A percentile compares a stretch with the other conserved stretches of the same genome.
These are phyloP conservation scores for Arthrinium puccinioides DNA, from an alignment of 2,329 filamentous ascomycete species.

Conservation along the genomic window DNA sequence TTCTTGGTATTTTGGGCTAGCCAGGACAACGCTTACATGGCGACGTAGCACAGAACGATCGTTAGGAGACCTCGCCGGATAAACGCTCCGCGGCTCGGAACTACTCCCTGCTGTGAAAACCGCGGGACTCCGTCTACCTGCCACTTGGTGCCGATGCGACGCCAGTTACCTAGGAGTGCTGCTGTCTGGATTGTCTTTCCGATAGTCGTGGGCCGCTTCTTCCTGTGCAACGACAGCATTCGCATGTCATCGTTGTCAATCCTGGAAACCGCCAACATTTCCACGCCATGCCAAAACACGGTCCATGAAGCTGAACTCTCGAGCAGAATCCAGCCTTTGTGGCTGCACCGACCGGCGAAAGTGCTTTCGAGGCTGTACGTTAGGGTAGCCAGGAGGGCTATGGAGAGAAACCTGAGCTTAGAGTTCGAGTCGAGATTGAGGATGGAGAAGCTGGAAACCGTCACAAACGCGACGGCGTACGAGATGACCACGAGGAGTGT, in stretches of 20 bases:
- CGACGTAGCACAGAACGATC: background rate
- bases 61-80: background rate
- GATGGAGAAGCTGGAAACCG: background rate
- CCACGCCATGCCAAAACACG: background rate
- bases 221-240: background rate
- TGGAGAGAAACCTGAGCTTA: background rate
- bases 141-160: slow-evolving; percentile 2
- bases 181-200: background rate
- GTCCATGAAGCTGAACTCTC: background rate
- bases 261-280: slow-evolving; percentile 1
- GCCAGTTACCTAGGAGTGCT: slow-evolving; percentile 1
- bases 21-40: background rate
- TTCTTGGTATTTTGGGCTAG: background rate
- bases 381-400: background rate
- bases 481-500: background rate
- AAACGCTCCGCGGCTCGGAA: background rate
- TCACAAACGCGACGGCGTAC: background rate
- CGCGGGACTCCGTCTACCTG: background rate
- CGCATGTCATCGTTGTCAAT: background rate
- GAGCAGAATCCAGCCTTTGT: background rate
- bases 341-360: background rate
- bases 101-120: background rate
- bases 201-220: background rate
- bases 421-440: background rate
- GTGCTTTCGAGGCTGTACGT: background rate